Conservation (phyloP, 2,329 filamentous ascomycete genomes). For the Dendryphion nanum region DNA sequence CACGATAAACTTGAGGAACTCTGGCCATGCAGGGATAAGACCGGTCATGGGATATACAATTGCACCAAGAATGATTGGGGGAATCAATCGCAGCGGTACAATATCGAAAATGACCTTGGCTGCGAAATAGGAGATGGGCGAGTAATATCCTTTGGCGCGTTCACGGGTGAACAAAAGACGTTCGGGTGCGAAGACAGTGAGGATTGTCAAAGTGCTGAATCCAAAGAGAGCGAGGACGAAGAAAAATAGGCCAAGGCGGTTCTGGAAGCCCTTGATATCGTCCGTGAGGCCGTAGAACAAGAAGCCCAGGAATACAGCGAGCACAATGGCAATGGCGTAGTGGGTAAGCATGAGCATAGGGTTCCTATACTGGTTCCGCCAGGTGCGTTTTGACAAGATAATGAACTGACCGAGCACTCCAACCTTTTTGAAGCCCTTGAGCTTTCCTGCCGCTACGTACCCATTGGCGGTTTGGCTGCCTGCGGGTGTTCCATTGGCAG, state of each 20-base stretch:
- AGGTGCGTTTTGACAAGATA: slow-evolving; percentile 87
- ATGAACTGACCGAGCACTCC: slow-evolving; percentile 78
- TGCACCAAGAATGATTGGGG: slow-evolving; percentile 89
- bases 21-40: slow-evolving; percentile 72
- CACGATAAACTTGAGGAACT: slow-evolving; percentile 89
- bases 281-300: slow-evolving; percentile 95
- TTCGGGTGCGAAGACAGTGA: slow-evolving; percentile 91
- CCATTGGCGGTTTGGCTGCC: slow-evolving; percentile 53
- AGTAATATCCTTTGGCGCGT: slow-evolving; percentile 94
- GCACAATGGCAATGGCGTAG: slow-evolving; percentile 92
- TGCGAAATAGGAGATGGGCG: slow-evolving; percentile 88
- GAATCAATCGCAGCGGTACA: slow-evolving; percentile 87
- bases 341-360: slow-evolving; percentile 98
- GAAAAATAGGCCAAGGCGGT: slow-evolving; percentile 94
- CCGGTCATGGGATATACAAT: slow-evolving; percentile 99
- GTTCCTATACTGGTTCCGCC: slow-evolving; percentile 96
- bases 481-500: slow-evolving; percentile 66
- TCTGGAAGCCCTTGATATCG: slow-evolving; percentile 97
- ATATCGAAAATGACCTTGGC: slow-evolving; percentile 99
- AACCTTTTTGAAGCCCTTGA: slow-evolving; percentile 79
- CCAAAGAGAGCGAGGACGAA: slow-evolving; percentile 94
- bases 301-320: slow-evolving; percentile 91
- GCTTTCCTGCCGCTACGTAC: slow-evolving; percentile 57
- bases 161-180: slow-evolving; percentile 89
- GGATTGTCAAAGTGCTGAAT: slow-evolving; percentile 90